phyloP scores from a whole-genome alignment of 2,329 filamentous ascomycete genomes.

The Magnaporthiopsis poae region DNA sequence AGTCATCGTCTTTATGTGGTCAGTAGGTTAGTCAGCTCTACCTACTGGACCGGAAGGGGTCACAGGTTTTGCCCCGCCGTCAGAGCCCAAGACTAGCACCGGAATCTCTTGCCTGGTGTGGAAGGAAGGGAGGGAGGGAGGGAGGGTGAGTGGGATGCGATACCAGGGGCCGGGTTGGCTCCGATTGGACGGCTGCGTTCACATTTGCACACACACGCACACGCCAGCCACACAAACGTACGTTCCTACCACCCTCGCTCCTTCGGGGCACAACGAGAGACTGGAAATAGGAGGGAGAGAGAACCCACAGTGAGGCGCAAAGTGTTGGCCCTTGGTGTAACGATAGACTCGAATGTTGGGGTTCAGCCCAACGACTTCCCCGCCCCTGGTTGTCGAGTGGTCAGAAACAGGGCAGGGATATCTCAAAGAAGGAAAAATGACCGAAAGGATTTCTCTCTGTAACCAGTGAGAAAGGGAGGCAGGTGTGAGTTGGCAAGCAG shows the following conservation, averaged over 20 bases:
- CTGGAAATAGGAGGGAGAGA: not conserved
- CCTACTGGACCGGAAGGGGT: too few species aligned
- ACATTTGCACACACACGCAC: not conserved
- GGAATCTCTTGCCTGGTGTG: not conserved
- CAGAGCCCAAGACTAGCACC: not conserved
- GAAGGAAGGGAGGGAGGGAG: not conserved
- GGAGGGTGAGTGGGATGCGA: not conserved
- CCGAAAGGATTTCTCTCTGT: not conserved
- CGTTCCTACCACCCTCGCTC: too few species aligned
- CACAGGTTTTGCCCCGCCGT: too few species aligned
- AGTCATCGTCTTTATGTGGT: slow-evolving; percentile 63
- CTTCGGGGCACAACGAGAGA: slow-evolving; percentile 4
- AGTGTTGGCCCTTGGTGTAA: slow-evolving; percentile 78
- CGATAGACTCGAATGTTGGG: slow-evolving; percentile 84
- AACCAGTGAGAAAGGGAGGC: not conserved
- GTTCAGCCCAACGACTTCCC: slow-evolving; percentile 72
- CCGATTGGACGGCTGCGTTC: not conserved
- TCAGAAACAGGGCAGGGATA: not conserved
- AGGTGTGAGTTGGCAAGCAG: slow-evolving; percentile 10
- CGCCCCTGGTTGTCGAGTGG: slow-evolving; percentile 51
- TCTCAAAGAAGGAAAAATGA: not conserved
- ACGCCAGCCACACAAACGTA: not conserved
- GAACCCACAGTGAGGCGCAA: slow-evolving; percentile 77
- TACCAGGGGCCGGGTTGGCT: not conserved
- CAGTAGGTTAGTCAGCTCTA: not conserved